Conservation (phyloP, 228 moss, liverwort and hornwort species). For the Sphagnum magellanicum region DNA sequence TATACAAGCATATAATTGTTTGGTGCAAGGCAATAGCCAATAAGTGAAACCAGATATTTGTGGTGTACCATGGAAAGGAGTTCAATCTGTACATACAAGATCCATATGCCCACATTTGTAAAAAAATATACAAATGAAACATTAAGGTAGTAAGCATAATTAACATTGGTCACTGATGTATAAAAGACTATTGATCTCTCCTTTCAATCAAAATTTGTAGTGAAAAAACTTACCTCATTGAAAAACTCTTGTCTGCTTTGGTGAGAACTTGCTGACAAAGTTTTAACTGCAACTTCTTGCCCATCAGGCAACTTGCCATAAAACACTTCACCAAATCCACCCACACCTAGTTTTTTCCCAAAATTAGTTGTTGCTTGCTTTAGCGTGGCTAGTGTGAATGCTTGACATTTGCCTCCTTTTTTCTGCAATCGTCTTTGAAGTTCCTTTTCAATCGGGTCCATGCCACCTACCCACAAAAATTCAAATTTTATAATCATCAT, state of each 20-base stretch:
- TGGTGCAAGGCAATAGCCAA: constrained; percentile 48
- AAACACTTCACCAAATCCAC: constrained; percentile 57
- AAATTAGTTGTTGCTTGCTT: constrained; percentile 43
- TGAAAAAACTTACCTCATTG: constrained; percentile 35
- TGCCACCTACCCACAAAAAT: neutral
- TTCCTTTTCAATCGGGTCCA: constrained; percentile 15
- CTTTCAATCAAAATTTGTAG: neutral
- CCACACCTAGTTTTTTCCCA: constrained; percentile 31
- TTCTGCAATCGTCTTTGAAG: constrained; percentile 20
- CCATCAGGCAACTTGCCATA: constrained; percentile 50
- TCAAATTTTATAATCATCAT: no score
- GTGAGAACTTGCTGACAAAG: constrained; percentile 37
- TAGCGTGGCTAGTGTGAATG: constrained; percentile 19
- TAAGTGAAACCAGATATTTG: constrained; percentile 52
- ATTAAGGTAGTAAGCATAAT: no score
- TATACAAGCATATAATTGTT: constrained; percentile 53
- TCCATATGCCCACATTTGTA: no score
- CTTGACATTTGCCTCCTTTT: constrained; percentile 19
- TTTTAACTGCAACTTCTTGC: constrained; percentile 54
- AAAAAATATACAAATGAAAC: no score
- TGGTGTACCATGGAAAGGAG: constrained; percentile 70
- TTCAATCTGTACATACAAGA: constrained; percentile 28
- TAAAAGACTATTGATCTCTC: neutral
- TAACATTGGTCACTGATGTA: no score
- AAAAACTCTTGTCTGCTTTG: constrained; percentile 61